phyloP scores from a whole-genome alignment of 768 basidiomycete genomes.

The Tylopilus intermedius region DNA sequence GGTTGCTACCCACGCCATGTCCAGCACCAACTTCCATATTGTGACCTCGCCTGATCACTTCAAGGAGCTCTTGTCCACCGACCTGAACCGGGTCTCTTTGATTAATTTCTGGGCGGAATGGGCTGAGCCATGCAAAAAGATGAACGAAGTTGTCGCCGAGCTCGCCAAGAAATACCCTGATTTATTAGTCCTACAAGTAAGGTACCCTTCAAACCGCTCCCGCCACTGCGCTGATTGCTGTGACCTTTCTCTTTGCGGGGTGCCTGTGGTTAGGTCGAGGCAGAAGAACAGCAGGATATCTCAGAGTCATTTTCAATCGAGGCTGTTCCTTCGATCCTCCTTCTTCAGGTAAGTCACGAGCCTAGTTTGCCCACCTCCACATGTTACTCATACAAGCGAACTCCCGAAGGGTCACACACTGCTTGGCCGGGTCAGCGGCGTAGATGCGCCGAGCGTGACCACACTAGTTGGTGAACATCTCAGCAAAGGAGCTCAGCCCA shows the following conservation, averaged over 20 bases:
- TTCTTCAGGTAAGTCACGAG: slow-evolving; percentile 62
- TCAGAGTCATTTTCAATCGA: slow-evolving; percentile 90
- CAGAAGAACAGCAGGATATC: slow-evolving; percentile 76
- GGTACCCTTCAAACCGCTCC: slow-evolving; percentile 10
- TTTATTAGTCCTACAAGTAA: slow-evolving; percentile 71
- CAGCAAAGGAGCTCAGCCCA: slow-evolving; percentile 14
- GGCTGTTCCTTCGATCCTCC: slow-evolving; percentile 78
- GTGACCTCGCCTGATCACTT: slow-evolving; percentile 69
- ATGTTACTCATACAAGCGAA: background rate
- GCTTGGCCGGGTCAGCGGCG: slow-evolving; percentile 73
- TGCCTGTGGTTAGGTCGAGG: slow-evolving; percentile 57
- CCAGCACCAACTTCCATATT: slow-evolving; percentile 35
- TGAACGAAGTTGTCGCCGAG: slow-evolving; percentile 75
- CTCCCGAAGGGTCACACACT: slow-evolving; percentile 76
- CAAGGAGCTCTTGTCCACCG: slow-evolving; percentile 63
- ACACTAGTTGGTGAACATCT: slow-evolving; percentile 57
- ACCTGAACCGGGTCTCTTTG: slow-evolving; percentile 77
- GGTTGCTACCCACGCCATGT: slow-evolving; percentile 12
- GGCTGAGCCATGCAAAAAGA: slow-evolving; percentile 87
- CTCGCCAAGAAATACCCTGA: slow-evolving; percentile 67
- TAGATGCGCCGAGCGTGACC: slow-evolving; percentile 65
- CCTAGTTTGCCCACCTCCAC: background rate
- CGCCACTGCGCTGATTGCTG: background rate
- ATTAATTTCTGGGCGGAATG: slow-evolving; percentile 93
- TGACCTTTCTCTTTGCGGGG: background rate